A percentile compares a stretch with the other conserved stretches of the same genome.
phyloP scores from a whole-genome alignment of 768 basidiomycete species.

The Cytidiella melzeri region DNA sequence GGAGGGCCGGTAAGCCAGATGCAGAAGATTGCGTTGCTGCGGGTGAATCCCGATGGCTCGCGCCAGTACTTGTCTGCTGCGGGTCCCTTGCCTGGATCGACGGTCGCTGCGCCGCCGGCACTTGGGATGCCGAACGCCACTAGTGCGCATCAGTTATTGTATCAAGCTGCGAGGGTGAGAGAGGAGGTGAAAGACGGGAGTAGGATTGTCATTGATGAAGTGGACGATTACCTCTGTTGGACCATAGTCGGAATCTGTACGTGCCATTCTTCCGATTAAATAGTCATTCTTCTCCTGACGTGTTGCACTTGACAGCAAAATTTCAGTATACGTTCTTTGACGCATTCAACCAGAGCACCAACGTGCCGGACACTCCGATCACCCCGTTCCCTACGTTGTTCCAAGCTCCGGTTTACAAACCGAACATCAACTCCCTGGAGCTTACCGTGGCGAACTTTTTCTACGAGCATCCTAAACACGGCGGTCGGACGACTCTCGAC shows the following conservation, averaged over 20 bases:
- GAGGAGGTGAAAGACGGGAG: conserved; percentile 79
- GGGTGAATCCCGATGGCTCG: conserved; percentile 75
- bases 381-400: conserved; percentile 89
- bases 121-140: conserved; percentile 65
- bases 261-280: conserved; percentile 28
- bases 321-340: conserved; percentile 95
- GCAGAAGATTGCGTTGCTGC: conserved; percentile 91
- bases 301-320: conserved; percentile 52
- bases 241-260: conserved; percentile 92
- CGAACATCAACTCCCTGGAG: conserved; percentile 68
- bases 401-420: conserved; percentile 63
- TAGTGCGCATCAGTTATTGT: conserved; percentile 67
- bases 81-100: conserved; percentile 75
- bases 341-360: conserved; percentile 74
- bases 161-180: conserved; percentile 71
- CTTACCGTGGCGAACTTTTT: conserved; percentile 87
- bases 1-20: conserved; percentile 93
- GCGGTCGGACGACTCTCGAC: conserved; percentile 65
- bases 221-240: conserved; percentile 95
- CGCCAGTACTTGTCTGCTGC: conserved; percentile 88
- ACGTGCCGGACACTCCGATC: conserved; percentile 71
- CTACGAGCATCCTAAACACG: conserved; percentile 65
- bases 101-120: conserved; percentile 67
- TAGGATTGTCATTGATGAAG: conserved; percentile 74
- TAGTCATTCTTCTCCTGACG: conserved; percentile 1